Base-by-base conservation (phyloP, 148 eudicot genomes). In the Vaccinium myrtillus region DNA sequence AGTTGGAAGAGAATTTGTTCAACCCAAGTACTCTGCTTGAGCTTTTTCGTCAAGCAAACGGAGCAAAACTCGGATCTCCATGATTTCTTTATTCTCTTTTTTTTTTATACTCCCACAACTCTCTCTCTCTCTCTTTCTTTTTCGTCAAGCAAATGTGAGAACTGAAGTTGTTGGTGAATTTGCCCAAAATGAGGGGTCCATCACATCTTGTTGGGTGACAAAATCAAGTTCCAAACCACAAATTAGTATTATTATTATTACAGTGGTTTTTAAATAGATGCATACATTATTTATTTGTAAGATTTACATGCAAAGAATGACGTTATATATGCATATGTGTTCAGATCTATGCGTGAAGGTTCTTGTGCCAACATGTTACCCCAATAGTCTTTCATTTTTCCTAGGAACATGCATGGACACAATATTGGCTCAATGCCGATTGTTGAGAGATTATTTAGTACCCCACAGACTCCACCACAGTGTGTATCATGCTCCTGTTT, bases 1-100 rank as follows among this genome's bases (percentile, higher is more conserved):
- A 53, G 55, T 53, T 11, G 55, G 23, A 67, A 15, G 12, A 10
- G 73, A 25, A 25, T 67, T 23, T 25, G 36, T 27, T 67, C 39
- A 67, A 67, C 73, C 18, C 18, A 69, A 69, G 30, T 69, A 36
- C 39, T 36, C 39, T 36, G 36, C 74, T 30, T 55, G 16, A 27
- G 7, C 74, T 69, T 27, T 18, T 27, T 27, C 74, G 74, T 69
- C 74, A 69, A 69, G 74, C 74, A 27, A 69, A 69, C 74, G 74
- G 43, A 27, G 39, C 36, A 27, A 69, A 30, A 69, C 43, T 69
- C 74, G 30, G 74, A 69, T 69, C 74, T 69, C 74, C 43, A 69
- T 30, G 43, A 27, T 32, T 69, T 27, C 27, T 65, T 23, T 27
- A 8, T 65, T 21, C 1, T 63, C 16, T 4, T 15, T 0, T 13